These are phyloP conservation scores for Ustilago xerochloae DNA, from an alignment of 1,284 basidiomycete genomes.

Conservation along the genomic window DNA sequence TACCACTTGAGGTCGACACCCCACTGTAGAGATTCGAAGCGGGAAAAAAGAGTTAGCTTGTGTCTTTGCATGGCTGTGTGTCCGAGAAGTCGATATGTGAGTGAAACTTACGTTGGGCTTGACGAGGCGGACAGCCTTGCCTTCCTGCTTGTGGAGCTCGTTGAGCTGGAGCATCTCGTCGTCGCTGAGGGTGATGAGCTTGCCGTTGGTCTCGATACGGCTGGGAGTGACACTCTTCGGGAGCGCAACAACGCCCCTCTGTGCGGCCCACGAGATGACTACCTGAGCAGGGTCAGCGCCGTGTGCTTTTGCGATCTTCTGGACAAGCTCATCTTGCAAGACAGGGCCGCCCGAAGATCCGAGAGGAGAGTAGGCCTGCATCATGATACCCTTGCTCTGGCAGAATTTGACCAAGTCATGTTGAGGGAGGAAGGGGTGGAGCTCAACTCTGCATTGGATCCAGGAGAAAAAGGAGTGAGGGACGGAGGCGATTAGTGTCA, in stretches of 20 bases:
- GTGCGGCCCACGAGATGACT: conserved; percentile 51
- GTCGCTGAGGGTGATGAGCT: conserved; percentile 40
- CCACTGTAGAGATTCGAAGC: conserved; percentile 23
- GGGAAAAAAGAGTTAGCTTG: background rate
- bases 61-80: no score
- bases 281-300: conserved; percentile 52
- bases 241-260: conserved; percentile 50
- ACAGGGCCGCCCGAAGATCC: conserved; percentile 49
- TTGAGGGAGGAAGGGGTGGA: conserved; percentile 73
- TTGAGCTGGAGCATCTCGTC: conserved; percentile 56
- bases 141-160: conserved; percentile 51
- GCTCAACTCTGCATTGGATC: conserved; percentile 30
- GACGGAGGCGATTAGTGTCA: background rate
- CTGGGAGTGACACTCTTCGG: conserved; percentile 56
- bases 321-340: conserved; percentile 41
- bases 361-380: conserved; percentile 59
- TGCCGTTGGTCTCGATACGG: conserved; percentile 58
- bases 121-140: conserved; percentile 50
- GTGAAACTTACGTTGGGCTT: conserved; percentile 46
- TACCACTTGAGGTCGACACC: conserved; percentile 46
- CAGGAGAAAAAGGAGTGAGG: background rate
- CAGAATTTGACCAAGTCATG: conserved; percentile 81
- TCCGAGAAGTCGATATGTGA: no score
- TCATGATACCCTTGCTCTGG: conserved; percentile 52
- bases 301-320: conserved; percentile 52